Evolutionary conservation across 2,329 filamentous ascomycete genomes (phyloP).

Genomic region (Ceratocystis ficicola): DNA sequence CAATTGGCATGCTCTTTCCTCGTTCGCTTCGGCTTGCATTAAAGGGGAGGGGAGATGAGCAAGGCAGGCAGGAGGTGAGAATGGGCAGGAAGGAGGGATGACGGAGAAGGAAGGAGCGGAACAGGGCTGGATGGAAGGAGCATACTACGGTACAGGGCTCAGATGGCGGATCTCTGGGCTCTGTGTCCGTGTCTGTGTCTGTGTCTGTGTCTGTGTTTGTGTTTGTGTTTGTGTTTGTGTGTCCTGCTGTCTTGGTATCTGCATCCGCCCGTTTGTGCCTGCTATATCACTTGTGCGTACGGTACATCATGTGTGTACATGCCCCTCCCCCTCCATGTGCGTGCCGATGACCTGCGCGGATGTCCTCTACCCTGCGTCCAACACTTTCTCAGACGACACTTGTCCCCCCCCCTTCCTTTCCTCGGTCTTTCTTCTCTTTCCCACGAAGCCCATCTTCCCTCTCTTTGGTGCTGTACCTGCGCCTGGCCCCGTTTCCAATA

Average conservation of each 20-base stretch:
- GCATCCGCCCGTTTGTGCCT: not conserved
- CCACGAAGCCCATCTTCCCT: not conserved
- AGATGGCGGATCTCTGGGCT: not conserved
- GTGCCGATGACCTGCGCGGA: too few relatives aligned
- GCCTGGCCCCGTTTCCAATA: not conserved
- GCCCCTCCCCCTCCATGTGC: too few relatives aligned
- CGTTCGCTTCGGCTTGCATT: not conserved
- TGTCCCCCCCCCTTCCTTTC: not conserved
- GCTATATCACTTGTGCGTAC: too few relatives aligned
- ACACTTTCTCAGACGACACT: too few relatives aligned
- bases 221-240: not conserved
- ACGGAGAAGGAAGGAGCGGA: slow-evolving; percentile 6
- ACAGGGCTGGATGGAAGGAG: not conserved
- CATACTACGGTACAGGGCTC: not conserved
- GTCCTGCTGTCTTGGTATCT: not conserved
- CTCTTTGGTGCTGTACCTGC: not conserved
- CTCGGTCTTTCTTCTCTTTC: not conserved
- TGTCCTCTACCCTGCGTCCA: too few relatives aligned
- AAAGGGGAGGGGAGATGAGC: not conserved
- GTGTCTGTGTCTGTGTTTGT: not conserved
- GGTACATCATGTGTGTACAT: too few relatives aligned
- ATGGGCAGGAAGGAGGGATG: not conserved
- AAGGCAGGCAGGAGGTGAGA: not conserved
- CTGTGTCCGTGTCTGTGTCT: not conserved
- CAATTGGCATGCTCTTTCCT: too few relatives aligned